phyloP scores from a whole-genome alignment of 257 asterid species.

The Solanum corneliomulleri region DNA sequence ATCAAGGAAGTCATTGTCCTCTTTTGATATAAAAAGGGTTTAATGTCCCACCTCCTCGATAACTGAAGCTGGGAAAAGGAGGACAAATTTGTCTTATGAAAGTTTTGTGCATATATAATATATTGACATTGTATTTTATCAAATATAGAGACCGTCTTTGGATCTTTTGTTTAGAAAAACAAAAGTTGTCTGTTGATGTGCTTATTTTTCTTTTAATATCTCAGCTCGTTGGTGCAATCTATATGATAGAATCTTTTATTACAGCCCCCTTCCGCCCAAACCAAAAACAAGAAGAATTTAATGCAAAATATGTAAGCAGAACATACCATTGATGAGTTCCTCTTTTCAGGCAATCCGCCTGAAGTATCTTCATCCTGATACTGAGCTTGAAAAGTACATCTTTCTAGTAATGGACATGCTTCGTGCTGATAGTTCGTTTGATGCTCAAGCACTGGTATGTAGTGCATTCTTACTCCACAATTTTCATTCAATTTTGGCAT shows the following conservation, averaged over 20 bases:
- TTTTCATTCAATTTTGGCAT: neutral
- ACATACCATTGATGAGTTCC: neutral
- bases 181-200: neutral
- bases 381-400: constrained; percentile 74
- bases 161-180: neutral
- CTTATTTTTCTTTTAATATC: neutral
- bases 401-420: constrained; percentile 81
- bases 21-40: neutral
- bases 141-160: neutral
- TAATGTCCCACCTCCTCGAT: neutral
- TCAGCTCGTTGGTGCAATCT: neutral
- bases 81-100: neutral
- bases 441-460: constrained; percentile 94
- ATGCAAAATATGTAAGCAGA: neutral
- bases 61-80: neutral
- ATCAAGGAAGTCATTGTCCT: neutral
- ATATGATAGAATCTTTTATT: neutral
- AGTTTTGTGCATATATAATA: neutral
- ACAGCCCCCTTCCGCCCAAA: neutral
- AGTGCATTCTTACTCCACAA: neutral
- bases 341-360: constrained; percentile 65
- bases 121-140: neutral
- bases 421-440: constrained; percentile 46
- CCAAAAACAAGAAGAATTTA: neutral
- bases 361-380: constrained; percentile 81